Base-by-base conservation (phyloP, 768 basidiomycete genomes). In the Boletellus sp. region DNA sequence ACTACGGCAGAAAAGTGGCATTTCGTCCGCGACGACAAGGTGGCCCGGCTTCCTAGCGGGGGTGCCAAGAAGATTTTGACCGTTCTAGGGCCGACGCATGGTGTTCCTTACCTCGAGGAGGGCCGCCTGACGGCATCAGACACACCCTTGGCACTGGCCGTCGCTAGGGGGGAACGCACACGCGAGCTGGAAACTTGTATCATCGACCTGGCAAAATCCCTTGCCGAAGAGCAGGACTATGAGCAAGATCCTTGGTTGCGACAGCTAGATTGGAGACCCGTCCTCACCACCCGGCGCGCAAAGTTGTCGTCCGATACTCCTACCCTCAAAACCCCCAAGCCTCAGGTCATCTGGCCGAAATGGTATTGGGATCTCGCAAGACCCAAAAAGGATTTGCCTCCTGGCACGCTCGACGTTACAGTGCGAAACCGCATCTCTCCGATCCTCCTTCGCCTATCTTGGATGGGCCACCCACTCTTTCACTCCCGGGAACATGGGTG, bases 301-400 rank as follows among this genome's bases (percentile, higher is more conserved):
- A 45, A 44, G 28, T 19, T 44, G 22, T 19, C 47, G 17, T 40
- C 45, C 17, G 36, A 19, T 22, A 17, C 42, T 22, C 17, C 45
- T 32, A 19, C 45, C 17, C 48, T 59, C 19, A 51, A 72, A 61
- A 33, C 45, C 41, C 43, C 59, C 1, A 74, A 72, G 56, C 70
- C 72, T 4, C 75, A 75, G 11, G 76, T 84, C 0, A 47, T 74
- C n/a, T 97, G 94, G 93, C 95, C 94, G 1, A 89, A 90, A 64
- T 98, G 96, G 96, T 99, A 90, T 63, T 93, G 87, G 89, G 94
- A 97, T 22, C 79, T 91, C 3, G 74, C 85, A 3, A 83, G 76
- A 58, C 90, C 86, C 3, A 86, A 79, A 70, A 85, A 84, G 63
- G 83, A 74, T 50, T 61, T 74, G 48, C 73, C 78, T 6, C 83